Evolutionary conservation across 1,139 yeast genomes (phyloP).

Genomic region (Hyphopichia khmerensis): DNA sequence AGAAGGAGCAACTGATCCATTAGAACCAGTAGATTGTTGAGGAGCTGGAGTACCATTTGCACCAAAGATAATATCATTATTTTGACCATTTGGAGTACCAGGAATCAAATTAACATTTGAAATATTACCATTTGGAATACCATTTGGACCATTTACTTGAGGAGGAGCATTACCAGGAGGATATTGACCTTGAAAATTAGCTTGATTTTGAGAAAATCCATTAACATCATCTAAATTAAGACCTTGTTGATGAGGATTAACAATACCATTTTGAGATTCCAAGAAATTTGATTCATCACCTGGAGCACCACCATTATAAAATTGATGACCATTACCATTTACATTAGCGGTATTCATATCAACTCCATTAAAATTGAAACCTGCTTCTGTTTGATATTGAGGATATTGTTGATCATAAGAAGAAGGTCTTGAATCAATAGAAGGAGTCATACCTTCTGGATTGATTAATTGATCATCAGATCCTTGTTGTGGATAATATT

Average conservation of each 20-base stretch:
- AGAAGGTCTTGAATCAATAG: slow-evolving; percentile 13
- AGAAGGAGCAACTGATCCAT: slow-evolving; percentile 54
- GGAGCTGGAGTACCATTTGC: slow-evolving; percentile 5
- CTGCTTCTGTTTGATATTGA: slow-evolving; percentile 12
- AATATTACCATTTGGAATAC: slow-evolving; percentile 1
- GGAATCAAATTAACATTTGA: slow-evolving; percentile 1
- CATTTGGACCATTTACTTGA: slow-evolving; percentile 5
- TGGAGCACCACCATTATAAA: slow-evolving; percentile 11
- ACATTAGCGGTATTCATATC: slow-evolving; percentile 1
- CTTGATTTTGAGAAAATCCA: slow-evolving; percentile 1
- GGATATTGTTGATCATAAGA: slow-evolving; percentile 14
- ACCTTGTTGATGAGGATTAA: slow-evolving; percentile 5
- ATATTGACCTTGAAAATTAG: slow-evolving; percentile 4
- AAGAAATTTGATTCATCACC: slow-evolving; percentile 22
- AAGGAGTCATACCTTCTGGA: slow-evolving; percentile 7
- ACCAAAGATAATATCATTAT: slow-evolving; percentile 4
- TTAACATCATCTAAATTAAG: slow-evolving; percentile 8
- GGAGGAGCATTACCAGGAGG: slow-evolving; percentile 3
- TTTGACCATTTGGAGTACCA: slow-evolving; percentile 3
- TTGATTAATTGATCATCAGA: slow-evolving; percentile 8
- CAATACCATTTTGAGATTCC: slow-evolving; percentile 11
- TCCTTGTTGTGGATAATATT: slow-evolving; percentile 25
- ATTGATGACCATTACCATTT: slow-evolving; percentile 18
- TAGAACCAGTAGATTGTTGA: slow-evolving; percentile 9
- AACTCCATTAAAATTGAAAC: slow-evolving; percentile 4